Base-by-base conservation (phyloP, 2,329 filamentous ascomycete genomes). In the Fusarium scirpi region DNA sequence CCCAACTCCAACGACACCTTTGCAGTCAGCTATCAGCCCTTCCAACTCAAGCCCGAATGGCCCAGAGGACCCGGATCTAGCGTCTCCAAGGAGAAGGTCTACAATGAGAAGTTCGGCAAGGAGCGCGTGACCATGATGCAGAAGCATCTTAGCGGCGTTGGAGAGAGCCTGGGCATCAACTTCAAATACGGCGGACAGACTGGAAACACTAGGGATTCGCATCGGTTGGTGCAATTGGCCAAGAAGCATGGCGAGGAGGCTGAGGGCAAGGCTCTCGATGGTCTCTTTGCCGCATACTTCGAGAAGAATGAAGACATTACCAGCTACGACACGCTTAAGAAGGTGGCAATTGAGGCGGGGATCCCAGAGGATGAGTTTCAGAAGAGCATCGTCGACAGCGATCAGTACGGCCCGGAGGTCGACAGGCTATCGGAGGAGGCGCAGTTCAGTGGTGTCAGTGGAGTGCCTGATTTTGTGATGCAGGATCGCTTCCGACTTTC, bases 181-280 rank as follows among this genome's bases (percentile, higher is more conserved):
- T 83, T 86, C 68, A 77, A 86, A 24, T 92, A 91, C 69, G 86
- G 87, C 15, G 92, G 93, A 58, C 88, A 85, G 69, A 89, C 89
- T 8, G 94, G 94, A 49, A 92, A 90, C 75, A 95, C 93, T 20
- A 85, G 93, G 22, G 92, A 97, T 74, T 92, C 91, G 60, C 94
- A 97, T 79, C 87, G 94, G 40, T 72, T 87, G 12, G 77, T 86
- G 5, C 81, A 83, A 8, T 78, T 85, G 29, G 81, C 83, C 74
- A 80, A 90, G 85, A 79, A 74, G 62, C 76, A 89, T 55, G 82
- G 82, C 6, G 76, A 77, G 24, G 81, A 86, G 46, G 72, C 85
- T 46, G 88, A 93, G 81, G 88, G 85, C 41, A 83, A 84, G 58
- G 85, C 92, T 18, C 84, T 85, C 1, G 77, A 82, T 34, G 78